These are phyloP conservation scores for Colletotrichum sublineola DNA, from an alignment of 2,329 filamentous ascomycete species.

Conservation along the genomic window DNA sequence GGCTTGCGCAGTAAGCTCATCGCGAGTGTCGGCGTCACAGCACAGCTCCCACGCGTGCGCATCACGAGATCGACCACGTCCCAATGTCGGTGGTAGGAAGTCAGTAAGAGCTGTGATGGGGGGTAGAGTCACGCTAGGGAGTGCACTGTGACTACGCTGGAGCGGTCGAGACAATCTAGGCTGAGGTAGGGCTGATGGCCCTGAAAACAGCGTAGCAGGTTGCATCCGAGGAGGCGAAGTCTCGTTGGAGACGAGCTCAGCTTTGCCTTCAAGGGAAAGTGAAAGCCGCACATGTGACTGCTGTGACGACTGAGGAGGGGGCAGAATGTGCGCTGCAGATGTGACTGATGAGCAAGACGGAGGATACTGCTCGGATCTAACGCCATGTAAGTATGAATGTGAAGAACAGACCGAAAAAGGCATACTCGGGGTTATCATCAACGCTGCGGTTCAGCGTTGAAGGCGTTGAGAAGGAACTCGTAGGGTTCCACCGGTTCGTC, in stretches of 20 bases:
- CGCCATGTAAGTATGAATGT: slow-evolving; percentile 38
- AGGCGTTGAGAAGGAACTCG: slow-evolving; percentile 65
- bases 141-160: slow-evolving; percentile 79
- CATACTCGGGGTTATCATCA: slow-evolving; percentile 63
- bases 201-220: slow-evolving; percentile 63
- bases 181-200: slow-evolving; percentile 61
- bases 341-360: slow-evolving; percentile 57
- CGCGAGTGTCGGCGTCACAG: slow-evolving; percentile 83
- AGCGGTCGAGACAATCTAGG: slow-evolving; percentile 60
- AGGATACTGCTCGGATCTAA: slow-evolving; percentile 60
- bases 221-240: slow-evolving; percentile 75
- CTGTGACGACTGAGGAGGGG: slow-evolving; percentile 48
- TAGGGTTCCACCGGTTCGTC: slow-evolving; percentile 69
- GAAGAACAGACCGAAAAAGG: slow-evolving; percentile 13
- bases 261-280: slow-evolving; percentile 89
- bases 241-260: slow-evolving; percentile 82
- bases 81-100: slow-evolving; percentile 67
- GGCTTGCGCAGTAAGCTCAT: slow-evolving; percentile 83
- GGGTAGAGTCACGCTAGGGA: slow-evolving; percentile 69
- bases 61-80: slow-evolving; percentile 84
- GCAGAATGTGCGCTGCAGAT: slow-evolving; percentile 51
- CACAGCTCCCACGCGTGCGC: slow-evolving; percentile 93
- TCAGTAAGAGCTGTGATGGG: slow-evolving; percentile 67
- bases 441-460: slow-evolving; percentile 54
- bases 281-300: slow-evolving; percentile 79